These are phyloP conservation scores for Aspergillus caelatus DNA, from an alignment of 2,329 filamentous ascomycete species.

Conservation along the genomic window DNA sequence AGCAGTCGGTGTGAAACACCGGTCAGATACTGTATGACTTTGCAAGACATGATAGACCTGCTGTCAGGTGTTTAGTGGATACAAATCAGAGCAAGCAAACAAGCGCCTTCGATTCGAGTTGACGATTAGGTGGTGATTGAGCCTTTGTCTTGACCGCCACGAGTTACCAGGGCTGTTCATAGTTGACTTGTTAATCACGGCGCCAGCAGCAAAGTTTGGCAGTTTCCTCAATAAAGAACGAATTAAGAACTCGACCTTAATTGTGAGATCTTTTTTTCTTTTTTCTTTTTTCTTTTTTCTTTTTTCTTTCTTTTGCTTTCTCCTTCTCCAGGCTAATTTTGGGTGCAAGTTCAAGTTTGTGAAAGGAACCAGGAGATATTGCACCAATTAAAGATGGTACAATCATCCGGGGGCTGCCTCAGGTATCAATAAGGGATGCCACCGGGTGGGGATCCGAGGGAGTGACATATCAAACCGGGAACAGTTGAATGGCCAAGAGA, in stretches of 20 bases:
- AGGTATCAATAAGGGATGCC: conserved; percentile 1
- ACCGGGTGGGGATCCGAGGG: not conserved
- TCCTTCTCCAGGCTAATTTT: not conserved
- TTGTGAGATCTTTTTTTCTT: not conserved
- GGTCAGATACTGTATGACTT: conserved; percentile 3
- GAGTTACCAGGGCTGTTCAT: not conserved
- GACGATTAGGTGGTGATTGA: not conserved
- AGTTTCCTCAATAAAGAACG: not conserved
- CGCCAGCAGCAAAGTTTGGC: not conserved
- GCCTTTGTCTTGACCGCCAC: not conserved
- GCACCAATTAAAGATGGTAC: conserved; percentile 8
- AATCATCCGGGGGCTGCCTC: conserved; percentile 1
- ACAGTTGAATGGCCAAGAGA: not conserved
- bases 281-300: not conserved
- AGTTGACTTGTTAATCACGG: not conserved
- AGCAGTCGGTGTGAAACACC: conserved; percentile 1
- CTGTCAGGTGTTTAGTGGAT: conserved; percentile 1
- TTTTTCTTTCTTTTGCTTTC: not conserved
- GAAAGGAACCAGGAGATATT: conserved; percentile 4
- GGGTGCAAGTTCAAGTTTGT: not conserved
- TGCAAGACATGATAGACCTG: not conserved
- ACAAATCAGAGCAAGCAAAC: not conserved
- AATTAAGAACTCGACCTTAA: not conserved
- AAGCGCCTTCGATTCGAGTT: not conserved
- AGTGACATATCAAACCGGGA: not conserved